Base-by-base conservation (phyloP, 1,284 basidiomycete genomes). In the Ceratobasidium papillatum region DNA sequence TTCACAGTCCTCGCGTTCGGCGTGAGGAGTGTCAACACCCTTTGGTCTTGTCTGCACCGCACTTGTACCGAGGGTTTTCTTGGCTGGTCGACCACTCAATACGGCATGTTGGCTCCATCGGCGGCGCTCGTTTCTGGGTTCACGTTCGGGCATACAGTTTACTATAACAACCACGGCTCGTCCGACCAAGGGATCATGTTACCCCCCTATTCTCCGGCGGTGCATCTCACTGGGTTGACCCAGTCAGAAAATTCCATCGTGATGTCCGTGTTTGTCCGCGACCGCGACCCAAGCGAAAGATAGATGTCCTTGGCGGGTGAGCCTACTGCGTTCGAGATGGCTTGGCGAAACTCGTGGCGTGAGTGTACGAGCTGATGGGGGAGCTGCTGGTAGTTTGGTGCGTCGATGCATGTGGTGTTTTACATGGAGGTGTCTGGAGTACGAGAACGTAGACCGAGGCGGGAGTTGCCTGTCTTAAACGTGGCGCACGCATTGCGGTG, bases 281-380 rank as follows among this genome's bases (percentile, higher is more conserved):
- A 7, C 32, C 19, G 30, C 36, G 2, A 14, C 17, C 36, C 41
- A 45, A 27, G 59, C 59, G 59, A 43, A 30, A 41, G 59, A 62
- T 62, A 62, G 59, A 62, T 62, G 59, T 62, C 38, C 59, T 62
- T 62, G 59, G 59, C 59, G 59, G 19, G 45, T 9, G 9, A 9
- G 19, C 11, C 19, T 47, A n/a, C n/a, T 36, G 59, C 12, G 36
- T 62, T 43, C 59, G 59, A 62, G 59, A 22, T 22, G n/a, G 59
- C 59, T 62, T 62, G 38, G 59, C 59, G n/a, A 38, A 36, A 34
- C 41, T 9, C 34, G 59, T 43, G 52, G 38, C 38, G n/a, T 30
- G 22, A 52, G 51, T 58, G 30, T 32, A 19, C 19, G 2, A 32
- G 30, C 51, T 47, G 19, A 47, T 11, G n/a, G 45, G 45, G 9